A percentile compares a stretch with the other conserved stretches of the same genome.
Evolutionary conservation across 768 basidiomycete species (phyloP).

Genomic region (Lactarius sanguifluus): DNA sequence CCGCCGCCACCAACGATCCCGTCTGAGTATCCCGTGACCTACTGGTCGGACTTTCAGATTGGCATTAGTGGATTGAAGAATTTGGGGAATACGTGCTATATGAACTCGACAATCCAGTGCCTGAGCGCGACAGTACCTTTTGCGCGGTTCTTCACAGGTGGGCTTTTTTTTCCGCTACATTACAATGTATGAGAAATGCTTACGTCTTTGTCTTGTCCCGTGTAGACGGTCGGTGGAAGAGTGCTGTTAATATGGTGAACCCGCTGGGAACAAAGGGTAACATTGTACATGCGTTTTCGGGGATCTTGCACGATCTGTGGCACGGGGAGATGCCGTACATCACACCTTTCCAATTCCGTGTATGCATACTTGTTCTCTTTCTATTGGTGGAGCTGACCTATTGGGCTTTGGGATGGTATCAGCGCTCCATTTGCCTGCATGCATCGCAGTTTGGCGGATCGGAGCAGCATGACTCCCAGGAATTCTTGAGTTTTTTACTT

Average conservation of each 20-base stretch:
- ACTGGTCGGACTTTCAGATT: constrained; percentile 81
- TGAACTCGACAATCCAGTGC: constrained; percentile 98
- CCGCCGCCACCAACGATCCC: constrained; percentile 66
- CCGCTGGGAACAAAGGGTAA: constrained; percentile 85
- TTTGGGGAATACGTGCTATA: constrained; percentile 96
- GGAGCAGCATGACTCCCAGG: constrained; percentile 97
- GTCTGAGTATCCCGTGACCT: constrained; percentile 78
- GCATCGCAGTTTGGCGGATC: constrained; percentile 76
- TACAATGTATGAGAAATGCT: background rate
- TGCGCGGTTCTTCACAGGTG: constrained; percentile 88
- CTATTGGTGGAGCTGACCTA: constrained; percentile 17
- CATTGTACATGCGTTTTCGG: constrained; percentile 79
- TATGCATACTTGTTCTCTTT: constrained; percentile 35
- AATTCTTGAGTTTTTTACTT: constrained; percentile 91
- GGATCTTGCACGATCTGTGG: constrained; percentile 84
- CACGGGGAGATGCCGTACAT: constrained; percentile 81
- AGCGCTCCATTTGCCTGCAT: constrained; percentile 60
- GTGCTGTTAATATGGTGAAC: constrained; percentile 81
- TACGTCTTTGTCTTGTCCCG: constrained; percentile 6
- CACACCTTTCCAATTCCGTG: constrained; percentile 81
- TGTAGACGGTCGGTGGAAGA: constrained; percentile 77
- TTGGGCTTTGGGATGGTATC: constrained; percentile 31
- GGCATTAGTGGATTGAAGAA: constrained; percentile 90
- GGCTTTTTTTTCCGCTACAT: constrained; percentile 29
- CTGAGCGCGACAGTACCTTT: constrained; percentile 93